A percentile compares a stretch with the other conserved stretches of the same genome.
Conservation (phyloP, 495 filamentous ascomycete species). For the Parmelia sp. region DNA sequence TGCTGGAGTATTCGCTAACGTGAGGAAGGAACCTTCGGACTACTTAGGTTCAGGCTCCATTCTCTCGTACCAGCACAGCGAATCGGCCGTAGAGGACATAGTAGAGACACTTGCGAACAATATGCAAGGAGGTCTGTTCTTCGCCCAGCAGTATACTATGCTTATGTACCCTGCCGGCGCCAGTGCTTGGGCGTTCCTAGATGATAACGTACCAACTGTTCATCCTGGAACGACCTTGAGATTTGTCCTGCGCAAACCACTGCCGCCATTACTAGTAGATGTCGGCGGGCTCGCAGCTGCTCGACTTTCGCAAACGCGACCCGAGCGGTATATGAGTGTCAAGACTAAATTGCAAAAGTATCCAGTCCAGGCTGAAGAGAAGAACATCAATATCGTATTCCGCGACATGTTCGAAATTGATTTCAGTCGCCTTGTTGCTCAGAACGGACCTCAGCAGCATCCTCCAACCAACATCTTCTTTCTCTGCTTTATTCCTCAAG, state of each 20-base stretch:
- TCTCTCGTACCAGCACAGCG: conserved; percentile 35
- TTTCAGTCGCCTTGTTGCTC: conserved; percentile 19
- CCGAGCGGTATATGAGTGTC: conserved; percentile 24
- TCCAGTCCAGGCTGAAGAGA: conserved; percentile 12
- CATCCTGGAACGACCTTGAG: conserved; percentile 11
- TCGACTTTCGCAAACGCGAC: conserved; percentile 15
- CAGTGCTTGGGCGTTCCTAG: conserved; percentile 20
- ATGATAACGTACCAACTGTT: not conserved
- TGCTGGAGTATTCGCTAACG: not conserved
- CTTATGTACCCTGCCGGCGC: conserved; percentile 21
- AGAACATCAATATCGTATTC: conserved; percentile 20
- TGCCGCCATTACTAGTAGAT: not conserved
- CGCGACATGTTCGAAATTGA: conserved; percentile 24
- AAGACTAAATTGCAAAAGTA: conserved; percentile 6
- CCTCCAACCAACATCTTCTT: conserved; percentile 29
- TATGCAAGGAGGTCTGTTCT: conserved; percentile 18
- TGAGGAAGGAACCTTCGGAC: conserved; percentile 4
- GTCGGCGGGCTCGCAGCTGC: not conserved
- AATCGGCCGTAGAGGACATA: conserved; percentile 28
- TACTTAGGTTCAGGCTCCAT: conserved; percentile 33
- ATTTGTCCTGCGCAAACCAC: conserved; percentile 18
- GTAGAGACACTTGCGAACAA: conserved; percentile 27
- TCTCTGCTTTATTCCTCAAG: conserved; percentile 33
- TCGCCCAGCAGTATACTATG: conserved; percentile 15
- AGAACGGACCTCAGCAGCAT: conserved; percentile 21